Conservation (phyloP, 768 basidiomycete species). For the Russula sp. region DNA sequence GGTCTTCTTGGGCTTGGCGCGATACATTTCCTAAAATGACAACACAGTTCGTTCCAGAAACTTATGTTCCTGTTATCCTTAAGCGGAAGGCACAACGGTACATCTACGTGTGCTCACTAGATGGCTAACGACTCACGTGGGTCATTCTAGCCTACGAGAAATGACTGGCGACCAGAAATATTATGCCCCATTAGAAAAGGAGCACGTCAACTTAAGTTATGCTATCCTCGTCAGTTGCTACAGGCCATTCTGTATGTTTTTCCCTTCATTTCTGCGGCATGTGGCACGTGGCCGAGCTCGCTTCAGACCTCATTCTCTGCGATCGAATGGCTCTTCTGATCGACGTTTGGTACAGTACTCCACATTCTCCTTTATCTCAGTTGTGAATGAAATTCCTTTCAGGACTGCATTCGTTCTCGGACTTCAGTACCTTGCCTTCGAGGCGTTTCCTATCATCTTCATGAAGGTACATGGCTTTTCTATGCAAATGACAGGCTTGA, state of each 20-base stretch:
- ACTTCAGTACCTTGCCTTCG: conserved; percentile 43
- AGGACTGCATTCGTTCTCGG: conserved; percentile 37
- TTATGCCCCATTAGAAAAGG: conserved; percentile 53
- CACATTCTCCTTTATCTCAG: neutral
- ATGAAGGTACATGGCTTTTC: conserved; percentile 41
- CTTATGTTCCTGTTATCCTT: conserved; percentile 54
- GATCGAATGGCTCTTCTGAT: conserved; percentile 73
- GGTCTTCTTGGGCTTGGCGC: conserved; percentile 18
- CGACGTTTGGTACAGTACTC: conserved; percentile 51
- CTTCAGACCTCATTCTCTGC: conserved; percentile 48
- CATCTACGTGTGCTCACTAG: neutral
- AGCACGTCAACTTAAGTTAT: conserved; percentile 35
- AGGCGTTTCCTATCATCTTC: conserved; percentile 52
- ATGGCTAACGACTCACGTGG: neutral
- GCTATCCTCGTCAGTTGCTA: conserved; percentile 56
- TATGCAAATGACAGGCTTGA: conserved; percentile 41
- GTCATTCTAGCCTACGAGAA: conserved; percentile 40
- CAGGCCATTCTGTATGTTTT: conserved; percentile 60
- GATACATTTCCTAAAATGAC: neutral
- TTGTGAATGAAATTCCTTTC: neutral
- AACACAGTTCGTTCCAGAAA: conserved; percentile 63
- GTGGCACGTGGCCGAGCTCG: neutral
- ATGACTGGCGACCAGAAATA: conserved; percentile 45
- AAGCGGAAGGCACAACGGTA: conserved; percentile 53
- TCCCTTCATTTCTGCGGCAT: neutral